Evolutionary conservation across 2,329 filamentous ascomycete genomes (phyloP).

Genomic region (Paracoccidioides lutzii): DNA sequence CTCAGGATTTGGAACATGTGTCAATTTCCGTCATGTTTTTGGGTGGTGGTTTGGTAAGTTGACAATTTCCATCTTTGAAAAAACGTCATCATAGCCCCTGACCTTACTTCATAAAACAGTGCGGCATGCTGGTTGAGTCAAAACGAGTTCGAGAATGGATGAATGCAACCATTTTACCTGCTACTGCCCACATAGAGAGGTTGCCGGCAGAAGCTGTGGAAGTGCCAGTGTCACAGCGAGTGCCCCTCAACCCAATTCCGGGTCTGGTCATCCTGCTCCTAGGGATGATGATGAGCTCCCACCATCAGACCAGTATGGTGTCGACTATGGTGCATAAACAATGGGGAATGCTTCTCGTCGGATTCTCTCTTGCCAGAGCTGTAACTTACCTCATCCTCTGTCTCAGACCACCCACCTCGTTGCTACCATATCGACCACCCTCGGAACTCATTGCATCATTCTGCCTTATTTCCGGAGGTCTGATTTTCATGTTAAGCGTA

Average conservation of each 20-base stretch:
- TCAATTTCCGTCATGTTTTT: constrained; percentile 91
- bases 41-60: constrained; percentile 65
- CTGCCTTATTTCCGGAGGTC: constrained; percentile 71
- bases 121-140: constrained; percentile 78
- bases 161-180: constrained; percentile 35
- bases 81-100: neutral
- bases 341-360: constrained; percentile 77
- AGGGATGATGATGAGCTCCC: constrained; percentile 89
- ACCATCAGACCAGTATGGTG: constrained; percentile 71
- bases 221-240: constrained; percentile 53
- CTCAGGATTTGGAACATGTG: constrained; percentile 78
- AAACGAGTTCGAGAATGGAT: constrained; percentile 47
- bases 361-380: constrained; percentile 63
- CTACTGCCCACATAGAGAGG: constrained; percentile 3
- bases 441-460: constrained; percentile 82
- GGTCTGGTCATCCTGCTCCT: constrained; percentile 74
- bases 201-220: constrained; percentile 33
- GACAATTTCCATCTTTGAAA: neutral
- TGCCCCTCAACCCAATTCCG: constrained; percentile 80
- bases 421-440: constrained; percentile 70
- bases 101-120: constrained; percentile 28
- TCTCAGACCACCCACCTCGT: constrained; percentile 65
- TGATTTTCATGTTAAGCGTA: constrained; percentile 86
- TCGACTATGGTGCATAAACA: constrained; percentile 88
- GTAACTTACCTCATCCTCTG: constrained; percentile 71